phyloP scores from a whole-genome alignment of 2,329 filamentous ascomycete species.

The Thermothelomyces thermophilus region DNA sequence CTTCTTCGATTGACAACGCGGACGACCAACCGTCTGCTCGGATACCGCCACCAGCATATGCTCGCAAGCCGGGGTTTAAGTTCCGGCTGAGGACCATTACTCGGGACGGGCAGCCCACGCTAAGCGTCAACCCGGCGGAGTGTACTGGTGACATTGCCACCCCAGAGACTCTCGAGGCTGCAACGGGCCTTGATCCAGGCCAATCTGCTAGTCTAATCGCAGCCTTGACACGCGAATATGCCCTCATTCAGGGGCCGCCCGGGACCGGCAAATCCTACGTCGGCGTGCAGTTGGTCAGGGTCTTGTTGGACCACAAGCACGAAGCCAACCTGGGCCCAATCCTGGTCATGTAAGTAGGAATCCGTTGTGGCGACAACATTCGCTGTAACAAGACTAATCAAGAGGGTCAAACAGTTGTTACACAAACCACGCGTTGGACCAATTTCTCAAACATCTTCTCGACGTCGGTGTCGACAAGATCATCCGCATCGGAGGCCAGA shows the following conservation, averaged over 20 bases:
- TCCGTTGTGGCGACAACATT: not conserved
- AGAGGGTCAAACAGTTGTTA: slow-evolving; percentile 36
- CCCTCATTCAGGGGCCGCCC: slow-evolving; percentile 63
- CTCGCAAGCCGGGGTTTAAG: slow-evolving; percentile 8
- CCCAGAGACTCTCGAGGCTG: slow-evolving; percentile 17
- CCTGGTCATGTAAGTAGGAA: slow-evolving; percentile 26
- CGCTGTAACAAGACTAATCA: not conserved
- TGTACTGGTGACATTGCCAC: not conserved
- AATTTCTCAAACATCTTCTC: slow-evolving; percentile 54
- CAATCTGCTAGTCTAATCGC: slow-evolving; percentile 47
- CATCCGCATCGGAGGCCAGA: slow-evolving; percentile 55
- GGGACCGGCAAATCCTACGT: slow-evolving; percentile 63
- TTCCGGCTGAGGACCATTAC: slow-evolving; percentile 5
- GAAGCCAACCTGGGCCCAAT: slow-evolving; percentile 41
- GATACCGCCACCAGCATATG: not conserved
- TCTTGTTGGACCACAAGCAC: slow-evolving; percentile 40
- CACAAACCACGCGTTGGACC: slow-evolving; percentile 45
- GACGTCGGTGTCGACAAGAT: slow-evolving; percentile 42
- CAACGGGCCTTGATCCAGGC: slow-evolving; percentile 41
- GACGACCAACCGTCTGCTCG: not conserved
- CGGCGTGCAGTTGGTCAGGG: slow-evolving; percentile 53
- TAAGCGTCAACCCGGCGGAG: not conserved
- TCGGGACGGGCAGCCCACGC: not conserved
- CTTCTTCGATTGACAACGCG: not conserved
- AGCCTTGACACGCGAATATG: slow-evolving; percentile 46